phyloP scores from a whole-genome alignment of 2,329 filamentous ascomycete species.

The Xylaria sp. region DNA sequence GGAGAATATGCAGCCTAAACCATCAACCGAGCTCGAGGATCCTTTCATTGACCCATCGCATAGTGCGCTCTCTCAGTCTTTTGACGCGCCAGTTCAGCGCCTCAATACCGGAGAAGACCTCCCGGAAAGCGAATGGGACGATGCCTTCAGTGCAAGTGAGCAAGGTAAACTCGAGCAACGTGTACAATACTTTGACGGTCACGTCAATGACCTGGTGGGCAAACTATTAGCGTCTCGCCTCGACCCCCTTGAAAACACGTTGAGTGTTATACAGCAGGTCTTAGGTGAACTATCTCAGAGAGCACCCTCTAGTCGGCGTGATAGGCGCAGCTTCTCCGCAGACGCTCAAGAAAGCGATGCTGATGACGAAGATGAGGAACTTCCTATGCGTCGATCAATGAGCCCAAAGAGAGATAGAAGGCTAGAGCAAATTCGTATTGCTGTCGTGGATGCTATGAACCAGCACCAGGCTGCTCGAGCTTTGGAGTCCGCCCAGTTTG shows the following conservation, averaged over 20 bases:
- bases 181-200: conserved; percentile 88
- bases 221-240: conserved; percentile 79
- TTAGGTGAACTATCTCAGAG: conserved; percentile 67
- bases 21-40: conserved; percentile 68
- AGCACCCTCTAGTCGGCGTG: conserved; percentile 65
- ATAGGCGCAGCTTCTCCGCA: conserved; percentile 74
- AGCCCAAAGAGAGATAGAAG: conserved; percentile 83
- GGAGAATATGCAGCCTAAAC: conserved; percentile 58
- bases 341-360: conserved; percentile 85
- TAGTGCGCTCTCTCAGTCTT: conserved; percentile 57
- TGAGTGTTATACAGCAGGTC: conserved; percentile 78
- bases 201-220: conserved; percentile 87
- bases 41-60: conserved; percentile 66
- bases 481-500: conserved; percentile 46
- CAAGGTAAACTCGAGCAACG: conserved; percentile 84
- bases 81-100: conserved; percentile 68
- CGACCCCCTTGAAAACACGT: conserved; percentile 80
- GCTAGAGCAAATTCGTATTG: conserved; percentile 81
- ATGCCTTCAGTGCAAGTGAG: conserved; percentile 81
- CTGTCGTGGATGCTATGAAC: conserved; percentile 78
- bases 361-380: conserved; percentile 88
- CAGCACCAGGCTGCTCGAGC: conserved; percentile 60
- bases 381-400: conserved; percentile 70
- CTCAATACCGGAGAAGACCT: conserved; percentile 71
- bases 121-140: conserved; percentile 91